Conservation (phyloP, 2,329 filamentous ascomycete genomes). For the Paraphaeosphaeria sporulosa region DNA sequence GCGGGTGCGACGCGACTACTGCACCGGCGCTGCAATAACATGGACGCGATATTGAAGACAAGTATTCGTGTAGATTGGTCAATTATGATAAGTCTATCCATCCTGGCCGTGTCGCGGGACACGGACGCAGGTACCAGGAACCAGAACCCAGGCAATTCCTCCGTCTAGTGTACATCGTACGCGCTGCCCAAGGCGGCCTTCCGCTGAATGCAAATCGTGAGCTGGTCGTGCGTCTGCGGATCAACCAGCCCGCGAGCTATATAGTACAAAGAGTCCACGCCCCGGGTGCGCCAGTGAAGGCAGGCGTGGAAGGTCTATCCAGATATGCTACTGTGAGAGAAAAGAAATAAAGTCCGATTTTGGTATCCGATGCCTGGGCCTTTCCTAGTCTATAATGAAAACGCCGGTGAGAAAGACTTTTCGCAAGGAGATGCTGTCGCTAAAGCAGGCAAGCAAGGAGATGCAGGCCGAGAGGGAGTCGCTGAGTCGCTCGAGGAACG, state of each 20-base stretch:
- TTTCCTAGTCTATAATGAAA: conserved; percentile 46
- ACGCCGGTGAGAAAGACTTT: conserved; percentile 46
- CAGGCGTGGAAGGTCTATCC: conserved; percentile 45
- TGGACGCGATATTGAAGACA: conserved; percentile 16
- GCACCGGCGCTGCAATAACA: conserved; percentile 19
- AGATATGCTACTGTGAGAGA: conserved; percentile 32
- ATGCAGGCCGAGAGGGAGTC: conserved; percentile 31
- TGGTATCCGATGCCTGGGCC: conserved; percentile 52
- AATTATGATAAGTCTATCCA: conserved; percentile 47
- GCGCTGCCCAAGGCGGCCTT: conserved; percentile 40
- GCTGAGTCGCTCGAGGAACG: conserved; percentile 33
- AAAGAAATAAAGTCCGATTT: conserved; percentile 42
- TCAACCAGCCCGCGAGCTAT: conserved; percentile 43
- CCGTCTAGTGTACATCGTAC: conserved; percentile 31
- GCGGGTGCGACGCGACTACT: conserved; percentile 31
- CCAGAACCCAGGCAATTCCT: conserved; percentile 42
- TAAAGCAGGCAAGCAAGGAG: conserved; percentile 31
- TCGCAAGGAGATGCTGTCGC: conserved; percentile 47
- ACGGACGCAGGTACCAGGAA: conserved; percentile 35
- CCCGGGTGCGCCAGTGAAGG: conserved; percentile 41
- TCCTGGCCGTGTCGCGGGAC: conserved; percentile 42
- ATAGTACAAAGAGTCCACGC: conserved; percentile 42
- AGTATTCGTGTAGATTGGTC: conserved; percentile 37
- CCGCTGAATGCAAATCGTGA: conserved; percentile 42
- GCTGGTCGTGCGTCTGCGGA: conserved; percentile 38